Percentiles rank a stretch among this genome's conserved stretches.
These are phyloP conservation scores for Cytospora paraplurivora DNA, from an alignment of 2,329 filamentous ascomycete species.

Conservation along the genomic window DNA sequence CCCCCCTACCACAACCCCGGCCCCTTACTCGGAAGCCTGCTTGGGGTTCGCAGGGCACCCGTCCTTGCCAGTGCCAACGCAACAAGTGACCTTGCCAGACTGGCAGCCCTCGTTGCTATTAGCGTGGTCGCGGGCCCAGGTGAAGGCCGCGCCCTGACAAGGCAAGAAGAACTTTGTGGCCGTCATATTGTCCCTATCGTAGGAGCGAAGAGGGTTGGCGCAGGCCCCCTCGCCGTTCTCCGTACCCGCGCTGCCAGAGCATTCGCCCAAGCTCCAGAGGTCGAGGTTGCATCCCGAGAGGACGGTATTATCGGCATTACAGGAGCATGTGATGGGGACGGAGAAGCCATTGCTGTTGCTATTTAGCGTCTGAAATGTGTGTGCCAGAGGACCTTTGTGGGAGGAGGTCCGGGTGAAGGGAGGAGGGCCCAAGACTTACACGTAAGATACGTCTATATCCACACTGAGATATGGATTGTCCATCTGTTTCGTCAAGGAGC, in stretches of 20 bases:
- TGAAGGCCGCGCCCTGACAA: conserved; percentile 26
- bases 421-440: conserved; percentile 7
- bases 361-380: background rate
- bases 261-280: conserved; percentile 17
- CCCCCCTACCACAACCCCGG: background rate
- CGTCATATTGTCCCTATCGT: background rate
- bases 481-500: conserved; percentile 11
- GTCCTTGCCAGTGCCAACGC: conserved; percentile 14
- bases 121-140: conserved; percentile 23
- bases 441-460: conserved; percentile 27
- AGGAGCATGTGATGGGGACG: conserved; percentile 27
- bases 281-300: conserved; percentile 26
- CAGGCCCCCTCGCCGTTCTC: conserved; percentile 19
- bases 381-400: background rate
- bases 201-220: conserved; percentile 22
- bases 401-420: background rate
- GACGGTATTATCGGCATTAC: conserved; percentile 17
- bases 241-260: conserved; percentile 9
- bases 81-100: conserved; percentile 22
- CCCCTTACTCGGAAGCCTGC: conserved; percentile 4
- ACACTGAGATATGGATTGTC: conserved; percentile 6
- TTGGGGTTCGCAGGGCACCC: conserved; percentile 23
- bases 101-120: conserved; percentile 24
- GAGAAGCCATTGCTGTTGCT: conserved; percentile 24
- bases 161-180: conserved; percentile 21